Conservation (phyloP, 345 rosid species). For the Hypericum perforatum region DNA sequence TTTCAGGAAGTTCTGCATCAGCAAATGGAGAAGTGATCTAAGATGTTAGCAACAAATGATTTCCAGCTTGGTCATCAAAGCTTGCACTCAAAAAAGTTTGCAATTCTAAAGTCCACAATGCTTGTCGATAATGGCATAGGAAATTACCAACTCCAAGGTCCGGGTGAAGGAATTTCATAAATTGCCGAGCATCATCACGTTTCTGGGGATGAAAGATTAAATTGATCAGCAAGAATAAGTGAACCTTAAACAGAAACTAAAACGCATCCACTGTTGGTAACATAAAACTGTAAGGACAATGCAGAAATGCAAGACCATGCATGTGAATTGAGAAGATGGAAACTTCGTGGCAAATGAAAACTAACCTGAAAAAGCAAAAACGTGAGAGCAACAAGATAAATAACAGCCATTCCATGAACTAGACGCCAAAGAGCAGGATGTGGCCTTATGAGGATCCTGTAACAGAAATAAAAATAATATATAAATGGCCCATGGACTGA, state of each 20-base stretch:
- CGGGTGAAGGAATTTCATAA: constrained; percentile 98
- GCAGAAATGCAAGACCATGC: not conserved
- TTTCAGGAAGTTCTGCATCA: constrained; percentile 89
- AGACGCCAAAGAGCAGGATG: constrained; percentile 98
- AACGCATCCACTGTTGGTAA: too few relatives aligned
- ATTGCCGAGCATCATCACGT: constrained; percentile 91
- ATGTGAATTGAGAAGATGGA: too few relatives aligned
- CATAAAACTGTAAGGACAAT: not conserved
- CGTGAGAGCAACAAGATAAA: constrained; percentile 83
- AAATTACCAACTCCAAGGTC: constrained; percentile 85
- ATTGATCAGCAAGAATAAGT: not conserved
- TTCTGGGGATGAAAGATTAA: constrained; percentile 35
- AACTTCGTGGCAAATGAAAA: not conserved
- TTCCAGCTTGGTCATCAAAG: too few relatives aligned
- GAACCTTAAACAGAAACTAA: too few relatives aligned
- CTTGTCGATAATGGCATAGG: too few relatives aligned
- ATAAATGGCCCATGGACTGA: not conserved
- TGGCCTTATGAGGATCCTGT: constrained; percentile 86
- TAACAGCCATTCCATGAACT: constrained; percentile 97
- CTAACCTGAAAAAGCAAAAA: constrained; percentile 97
- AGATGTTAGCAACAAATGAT: not conserved
- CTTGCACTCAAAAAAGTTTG: too few relatives aligned
- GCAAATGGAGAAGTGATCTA: constrained; percentile 1
- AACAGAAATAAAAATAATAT: constrained; percentile 6
- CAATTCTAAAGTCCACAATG: too few relatives aligned